Conservation (phyloP, 805 yeast genomes). For the Nematodospora valgi region DNA sequence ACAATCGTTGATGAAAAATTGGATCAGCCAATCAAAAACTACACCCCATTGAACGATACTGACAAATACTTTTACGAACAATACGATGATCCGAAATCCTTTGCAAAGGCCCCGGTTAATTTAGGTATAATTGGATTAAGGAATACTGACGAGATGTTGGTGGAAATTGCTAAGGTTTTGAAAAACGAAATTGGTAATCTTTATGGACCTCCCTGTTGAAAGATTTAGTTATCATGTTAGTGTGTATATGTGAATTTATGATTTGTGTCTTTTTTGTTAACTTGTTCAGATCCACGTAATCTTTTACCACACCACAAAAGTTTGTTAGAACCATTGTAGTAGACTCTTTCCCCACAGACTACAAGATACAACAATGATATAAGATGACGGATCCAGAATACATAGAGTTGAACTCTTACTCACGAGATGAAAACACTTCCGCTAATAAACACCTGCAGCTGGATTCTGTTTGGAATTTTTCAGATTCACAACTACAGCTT, state of each 20-base stretch:
- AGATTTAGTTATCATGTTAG: background rate
- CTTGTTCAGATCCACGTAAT: no score
- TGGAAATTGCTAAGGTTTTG: slow-evolving; percentile 13
- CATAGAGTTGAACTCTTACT: slow-evolving; percentile 14
- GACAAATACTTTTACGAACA: slow-evolving; percentile 11
- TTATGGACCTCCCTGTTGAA: slow-evolving; percentile 1
- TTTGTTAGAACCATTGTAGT: no score
- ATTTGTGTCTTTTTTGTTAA: background rate
- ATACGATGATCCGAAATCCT: slow-evolving; percentile 15
- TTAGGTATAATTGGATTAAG: slow-evolving; percentile 17
- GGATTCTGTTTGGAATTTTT: slow-evolving; percentile 8
- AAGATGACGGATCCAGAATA: slow-evolving; percentile 13
- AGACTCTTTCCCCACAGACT: no score
- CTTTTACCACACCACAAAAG: no score
- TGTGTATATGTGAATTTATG: background rate
- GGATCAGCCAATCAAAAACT: slow-evolving; percentile 12
- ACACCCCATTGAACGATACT: slow-evolving; percentile 14
- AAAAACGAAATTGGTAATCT: slow-evolving; percentile 6
- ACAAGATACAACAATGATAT: no score
- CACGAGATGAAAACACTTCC: slow-evolving; percentile 1
- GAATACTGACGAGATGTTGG: slow-evolving; percentile 17
- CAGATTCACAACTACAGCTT: slow-evolving; percentile 11
- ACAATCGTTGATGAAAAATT: slow-evolving; percentile 13
- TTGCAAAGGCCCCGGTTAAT: slow-evolving; percentile 15
- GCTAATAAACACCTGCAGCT: background rate